Percentiles rank a stretch among this genome's conserved stretches.
phyloP scores from a whole-genome alignment of 1,139 yeast species.

The Trichomonascaceae sp. region DNA sequence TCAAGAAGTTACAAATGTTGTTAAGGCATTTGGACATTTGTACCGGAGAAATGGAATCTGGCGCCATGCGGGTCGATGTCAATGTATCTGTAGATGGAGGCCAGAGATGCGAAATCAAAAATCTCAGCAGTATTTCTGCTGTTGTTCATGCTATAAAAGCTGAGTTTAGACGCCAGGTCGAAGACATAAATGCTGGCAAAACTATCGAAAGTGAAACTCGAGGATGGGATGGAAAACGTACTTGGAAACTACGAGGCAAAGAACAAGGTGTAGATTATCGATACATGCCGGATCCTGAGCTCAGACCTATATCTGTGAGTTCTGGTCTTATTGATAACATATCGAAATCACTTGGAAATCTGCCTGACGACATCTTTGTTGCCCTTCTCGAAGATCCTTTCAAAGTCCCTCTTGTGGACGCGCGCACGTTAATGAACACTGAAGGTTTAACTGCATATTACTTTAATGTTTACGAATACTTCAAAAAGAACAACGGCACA shows the following conservation, averaged over 20 bases:
- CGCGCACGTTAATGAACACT: slow-evolving; percentile 52
- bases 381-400: slow-evolving; percentile 47
- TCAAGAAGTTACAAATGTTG: slow-evolving; percentile 71
- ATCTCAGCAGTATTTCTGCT: slow-evolving; percentile 77
- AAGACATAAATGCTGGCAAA: slow-evolving; percentile 33
- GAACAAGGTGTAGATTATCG: slow-evolving; percentile 83
- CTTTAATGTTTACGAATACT: slow-evolving; percentile 36
- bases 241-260: slow-evolving; percentile 63
- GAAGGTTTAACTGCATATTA: slow-evolving; percentile 48
- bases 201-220: slow-evolving; percentile 64
- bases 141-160: slow-evolving; percentile 68
- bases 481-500: slow-evolving; percentile 19
- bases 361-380: slow-evolving; percentile 59
- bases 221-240: slow-evolving; percentile 78
- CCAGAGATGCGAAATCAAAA: slow-evolving; percentile 80
- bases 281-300: slow-evolving; percentile 91
- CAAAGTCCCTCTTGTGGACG: slow-evolving; percentile 63
- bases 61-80: slow-evolving; percentile 93
- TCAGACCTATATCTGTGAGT: slow-evolving; percentile 53
- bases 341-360: slow-evolving; percentile 42
- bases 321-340: slow-evolving; percentile 39
- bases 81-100: slow-evolving; percentile 68
- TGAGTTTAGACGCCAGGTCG: slow-evolving; percentile 69
- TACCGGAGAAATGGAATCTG: slow-evolving; percentile 87
- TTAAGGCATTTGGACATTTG: slow-evolving; percentile 67